A percentile compares a stretch with the other conserved stretches of the same genome.
Conservation (phyloP, 1,284 basidiomycete species). For the Anthracocystis panici-leucophaei region DNA sequence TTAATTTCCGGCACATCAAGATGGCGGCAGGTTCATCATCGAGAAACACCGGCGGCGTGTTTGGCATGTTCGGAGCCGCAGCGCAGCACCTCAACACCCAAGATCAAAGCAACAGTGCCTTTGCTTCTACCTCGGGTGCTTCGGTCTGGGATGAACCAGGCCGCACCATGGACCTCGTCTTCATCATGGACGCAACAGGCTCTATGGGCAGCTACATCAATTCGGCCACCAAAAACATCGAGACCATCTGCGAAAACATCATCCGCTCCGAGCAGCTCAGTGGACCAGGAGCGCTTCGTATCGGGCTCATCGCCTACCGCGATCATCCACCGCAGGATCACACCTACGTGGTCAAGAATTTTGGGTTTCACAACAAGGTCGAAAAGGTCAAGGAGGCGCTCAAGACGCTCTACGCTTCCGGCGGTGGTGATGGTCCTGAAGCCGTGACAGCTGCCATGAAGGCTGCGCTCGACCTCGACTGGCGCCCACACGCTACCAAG, state of each 20-base stretch:
- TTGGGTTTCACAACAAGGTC: constrained; percentile 93
- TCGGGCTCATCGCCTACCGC: constrained; percentile 76
- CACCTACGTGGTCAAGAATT: constrained; percentile 80
- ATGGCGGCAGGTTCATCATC: constrained; percentile 37
- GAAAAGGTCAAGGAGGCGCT: constrained; percentile 86
- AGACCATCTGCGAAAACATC: constrained; percentile 94
- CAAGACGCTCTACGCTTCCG: constrained; percentile 86
- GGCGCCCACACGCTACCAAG: constrained; percentile 89
- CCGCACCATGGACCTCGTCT: constrained; percentile 65
- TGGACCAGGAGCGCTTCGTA: constrained; percentile 80
- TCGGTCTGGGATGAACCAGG: constrained; percentile 39
- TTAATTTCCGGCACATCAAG: neutral
- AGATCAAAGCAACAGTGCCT: constrained; percentile 16
- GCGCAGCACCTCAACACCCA: constrained; percentile 48
- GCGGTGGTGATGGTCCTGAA: constrained; percentile 95
- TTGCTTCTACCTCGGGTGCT: constrained; percentile 22
- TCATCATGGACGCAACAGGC: constrained; percentile 69
- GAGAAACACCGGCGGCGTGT: constrained; percentile 39
- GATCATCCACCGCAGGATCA: constrained; percentile 68
- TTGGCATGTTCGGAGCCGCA: constrained; percentile 64
- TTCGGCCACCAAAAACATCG: constrained; percentile 93
- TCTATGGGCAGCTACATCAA: constrained; percentile 68
- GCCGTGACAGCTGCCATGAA: constrained; percentile 94
- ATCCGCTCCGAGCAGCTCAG: constrained; percentile 92
- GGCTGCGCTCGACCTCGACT: constrained; percentile 77